These are phyloP conservation scores for Diatrype stigma DNA, from an alignment of 2,329 filamentous ascomycete genomes.

Conservation along the genomic window DNA sequence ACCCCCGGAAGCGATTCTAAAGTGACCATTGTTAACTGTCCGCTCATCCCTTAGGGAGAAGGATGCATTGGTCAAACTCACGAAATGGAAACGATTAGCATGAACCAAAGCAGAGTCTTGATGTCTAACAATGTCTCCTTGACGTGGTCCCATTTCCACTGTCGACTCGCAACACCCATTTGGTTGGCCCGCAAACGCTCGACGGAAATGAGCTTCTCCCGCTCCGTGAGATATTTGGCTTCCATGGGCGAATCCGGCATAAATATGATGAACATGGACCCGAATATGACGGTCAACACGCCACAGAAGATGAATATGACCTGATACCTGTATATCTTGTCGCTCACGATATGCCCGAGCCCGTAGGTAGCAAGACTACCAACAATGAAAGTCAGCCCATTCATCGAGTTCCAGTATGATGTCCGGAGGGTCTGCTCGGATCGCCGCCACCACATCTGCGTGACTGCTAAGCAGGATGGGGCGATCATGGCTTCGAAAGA, in stretches of 20 bases:
- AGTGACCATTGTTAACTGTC: too few species aligned
- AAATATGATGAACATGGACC: conserved; percentile 46
- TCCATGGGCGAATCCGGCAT: conserved; percentile 63
- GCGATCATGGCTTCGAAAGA: conserved; percentile 46
- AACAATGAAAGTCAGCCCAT: conserved; percentile 50
- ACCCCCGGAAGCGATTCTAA: conserved; percentile 33
- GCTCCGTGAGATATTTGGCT: conserved; percentile 55
- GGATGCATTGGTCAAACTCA: conserved; percentile 50
- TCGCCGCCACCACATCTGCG: conserved; percentile 52
- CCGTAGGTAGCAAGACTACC: conserved; percentile 54
- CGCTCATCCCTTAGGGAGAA: conserved; percentile 45
- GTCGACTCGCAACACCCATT: conserved; percentile 67
- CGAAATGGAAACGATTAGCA: conserved; percentile 54
- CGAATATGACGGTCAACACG: conserved; percentile 47
- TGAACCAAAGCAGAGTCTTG: conserved; percentile 58
- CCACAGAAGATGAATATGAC: conserved; percentile 48
- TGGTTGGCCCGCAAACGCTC: conserved; percentile 71
- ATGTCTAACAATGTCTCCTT: conserved; percentile 35
- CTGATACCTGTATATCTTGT: conserved; percentile 45
- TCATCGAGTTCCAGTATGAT: conserved; percentile 51
- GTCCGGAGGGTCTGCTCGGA: conserved; percentile 47
- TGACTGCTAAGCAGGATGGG: conserved; percentile 48
- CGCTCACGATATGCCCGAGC: conserved; percentile 42
- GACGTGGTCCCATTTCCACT: conserved; percentile 66
- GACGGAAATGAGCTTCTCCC: conserved; percentile 64